Evolutionary conservation across 1,284 basidiomycete genomes (phyloP).

Genomic region (Puccinia hordei): DNA sequence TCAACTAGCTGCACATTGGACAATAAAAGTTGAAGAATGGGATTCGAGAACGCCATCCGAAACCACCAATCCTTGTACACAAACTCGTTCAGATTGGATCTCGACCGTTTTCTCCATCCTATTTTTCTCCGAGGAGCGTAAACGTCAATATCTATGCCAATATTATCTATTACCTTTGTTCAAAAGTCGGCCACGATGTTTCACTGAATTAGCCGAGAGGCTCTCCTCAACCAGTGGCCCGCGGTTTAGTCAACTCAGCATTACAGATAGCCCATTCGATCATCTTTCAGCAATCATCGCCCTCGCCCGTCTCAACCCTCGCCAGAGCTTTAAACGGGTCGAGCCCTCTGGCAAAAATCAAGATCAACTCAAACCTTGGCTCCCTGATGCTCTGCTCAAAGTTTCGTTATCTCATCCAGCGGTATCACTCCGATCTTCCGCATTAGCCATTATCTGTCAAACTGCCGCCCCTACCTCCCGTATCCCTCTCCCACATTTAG

Average conservation of each 20-base stretch:
- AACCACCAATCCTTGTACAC: not conserved
- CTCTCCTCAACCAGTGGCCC: not conserved
- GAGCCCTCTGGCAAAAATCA: not conserved
- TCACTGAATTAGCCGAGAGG: constrained; percentile 5
- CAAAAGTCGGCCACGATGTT: constrained; percentile 32
- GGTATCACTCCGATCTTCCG: constrained; percentile 19
- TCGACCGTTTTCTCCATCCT: constrained; percentile 19
- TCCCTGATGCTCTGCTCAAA: constrained; percentile 15
- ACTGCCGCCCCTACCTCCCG: constrained; percentile 9
- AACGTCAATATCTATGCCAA: constrained; percentile 45
- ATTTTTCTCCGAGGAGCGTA: constrained; percentile 33
- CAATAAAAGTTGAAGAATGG: constrained; percentile 22
- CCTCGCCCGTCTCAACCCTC: constrained; percentile 39
- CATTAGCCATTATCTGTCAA: constrained; percentile 41
- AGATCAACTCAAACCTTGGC: not conserved
- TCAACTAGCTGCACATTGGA: constrained; percentile 43
- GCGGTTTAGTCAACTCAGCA: not conserved
- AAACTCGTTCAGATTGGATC: constrained; percentile 21
- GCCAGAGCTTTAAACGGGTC: not conserved
- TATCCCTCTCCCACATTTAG: constrained; percentile 18
- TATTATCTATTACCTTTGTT: constrained; percentile 43
- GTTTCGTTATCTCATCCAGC: constrained; percentile 38
- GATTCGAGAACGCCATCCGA: not conserved
- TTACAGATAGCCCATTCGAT: constrained; percentile 3
- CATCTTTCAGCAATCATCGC: constrained; percentile 39